Base-by-base conservation (phyloP, 148 eudicot species). In the Chenopodium album region DNA sequence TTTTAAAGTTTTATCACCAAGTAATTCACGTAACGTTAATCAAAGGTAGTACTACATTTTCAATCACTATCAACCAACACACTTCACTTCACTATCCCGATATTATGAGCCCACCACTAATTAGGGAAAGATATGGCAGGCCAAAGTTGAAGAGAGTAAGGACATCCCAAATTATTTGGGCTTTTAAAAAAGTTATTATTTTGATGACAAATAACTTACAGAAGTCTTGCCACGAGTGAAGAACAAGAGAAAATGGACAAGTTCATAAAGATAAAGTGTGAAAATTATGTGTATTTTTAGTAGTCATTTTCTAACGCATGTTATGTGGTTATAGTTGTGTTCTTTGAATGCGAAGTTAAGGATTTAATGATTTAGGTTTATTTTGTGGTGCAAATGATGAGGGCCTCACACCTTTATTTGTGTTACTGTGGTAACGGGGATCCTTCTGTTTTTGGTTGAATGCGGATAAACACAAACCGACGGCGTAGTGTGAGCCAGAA, bases 181-280 rank as follows among this genome's bases (percentile, higher is more conserved):
- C 44, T 41, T 31, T 54, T 26, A 4, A 19, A 65, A 63, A 71
- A 41, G 7, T 6, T 41, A 4, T 5, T 41, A 4, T 5, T 41
- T 41, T 41, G 79, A 69, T 26, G 50, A 76, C 5, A 19, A 56
- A 28, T 0, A 54, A 63, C 32, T 20, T 71, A 77, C 62, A 71
- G 17, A 77, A 72, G 85, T 82, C 81, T 28, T 31, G 26, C 73
- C 85, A 82, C 52, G 73, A 63, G 71, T 62, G 17, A 68, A 50
- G 28, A 44, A 60, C 46, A 19, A 68, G 46, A 34, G 44, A 76
- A 70, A 9, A 82, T 37, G 13, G 37, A 80, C 60, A 31, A 46
- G 6, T 63, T 66, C 31, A 14, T 22, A 65, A 66, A 17, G 65
- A 23, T 13, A 47, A 56, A 31, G 23, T 71, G 22, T 68, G 32